These are phyloP conservation scores for Scenedesmus sp. DNA, from an alignment of 163 green algal genomes.

Conservation along the genomic window DNA sequence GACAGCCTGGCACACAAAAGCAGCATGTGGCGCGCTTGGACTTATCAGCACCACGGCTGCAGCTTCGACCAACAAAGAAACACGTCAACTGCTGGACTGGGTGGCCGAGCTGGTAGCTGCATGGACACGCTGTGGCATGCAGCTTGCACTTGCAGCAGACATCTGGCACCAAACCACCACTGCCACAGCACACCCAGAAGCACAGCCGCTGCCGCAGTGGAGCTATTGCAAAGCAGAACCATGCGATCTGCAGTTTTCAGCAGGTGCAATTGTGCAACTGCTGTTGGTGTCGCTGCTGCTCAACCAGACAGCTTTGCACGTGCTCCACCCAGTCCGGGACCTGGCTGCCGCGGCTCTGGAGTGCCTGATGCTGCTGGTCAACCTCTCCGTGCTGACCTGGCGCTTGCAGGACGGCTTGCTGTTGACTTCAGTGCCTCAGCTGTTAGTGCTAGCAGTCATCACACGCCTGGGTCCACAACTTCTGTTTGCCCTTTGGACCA, in stretches of 20 bases:
- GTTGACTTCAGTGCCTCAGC: not conserved
- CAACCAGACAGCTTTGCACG: not conserved
- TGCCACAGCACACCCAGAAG: not conserved
- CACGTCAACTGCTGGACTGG: not conserved
- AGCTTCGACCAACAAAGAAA: not conserved
- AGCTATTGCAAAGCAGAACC: not conserved
- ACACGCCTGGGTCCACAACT: not conserved
- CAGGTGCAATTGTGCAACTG: not conserved
- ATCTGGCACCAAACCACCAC: not conserved
- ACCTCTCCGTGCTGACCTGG: not conserved
- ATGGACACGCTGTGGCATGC: not conserved
- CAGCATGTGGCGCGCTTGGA: not conserved
- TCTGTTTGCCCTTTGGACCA: not conserved
- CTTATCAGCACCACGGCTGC: not conserved
- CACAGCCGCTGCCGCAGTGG: not conserved
- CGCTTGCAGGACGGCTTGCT: not conserved
- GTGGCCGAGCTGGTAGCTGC: not conserved
- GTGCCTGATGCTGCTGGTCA: constrained; percentile 1
- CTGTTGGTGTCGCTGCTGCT: not conserved
- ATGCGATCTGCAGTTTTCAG: not conserved
- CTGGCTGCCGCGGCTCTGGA: not conserved
- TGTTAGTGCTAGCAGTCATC: not conserved
- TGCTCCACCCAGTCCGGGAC: not conserved
- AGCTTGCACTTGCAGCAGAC: not conserved
- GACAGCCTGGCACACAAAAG: not conserved